Percentiles rank a stretch among this genome's conserved stretches.
Evolutionary conservation across 306 rosid genomes (phyloP).

Genomic region (Styphnolobium japonicum): DNA sequence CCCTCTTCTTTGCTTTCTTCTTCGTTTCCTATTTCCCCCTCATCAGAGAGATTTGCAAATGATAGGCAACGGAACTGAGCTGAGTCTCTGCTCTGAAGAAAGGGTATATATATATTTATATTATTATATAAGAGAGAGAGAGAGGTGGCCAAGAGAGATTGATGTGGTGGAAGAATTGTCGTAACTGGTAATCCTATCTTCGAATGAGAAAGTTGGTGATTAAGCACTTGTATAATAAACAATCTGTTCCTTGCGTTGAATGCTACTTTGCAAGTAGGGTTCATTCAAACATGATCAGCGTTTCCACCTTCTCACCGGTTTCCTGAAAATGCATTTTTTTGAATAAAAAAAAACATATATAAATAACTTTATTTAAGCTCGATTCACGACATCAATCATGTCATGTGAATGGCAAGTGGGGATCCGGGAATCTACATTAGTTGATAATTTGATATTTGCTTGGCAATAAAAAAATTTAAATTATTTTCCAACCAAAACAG

Average conservation of each 20-base stretch:
- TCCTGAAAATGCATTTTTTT: not conserved
- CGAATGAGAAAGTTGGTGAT: not conserved
- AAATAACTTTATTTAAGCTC: not conserved
- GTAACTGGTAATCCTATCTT: not conserved
- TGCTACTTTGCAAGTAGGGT: not conserved
- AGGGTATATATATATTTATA: not conserved
- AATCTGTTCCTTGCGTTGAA: not conserved
- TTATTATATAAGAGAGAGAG: not conserved
- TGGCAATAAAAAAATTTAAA: not conserved
- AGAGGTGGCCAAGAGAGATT: not conserved
- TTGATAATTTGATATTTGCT: not conserved
- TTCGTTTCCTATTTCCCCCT: not conserved
- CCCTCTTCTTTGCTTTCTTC: not conserved
- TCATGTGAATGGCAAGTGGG: slow-evolving; percentile 14
- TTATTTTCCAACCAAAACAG: not conserved
- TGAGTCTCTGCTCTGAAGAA: not conserved
- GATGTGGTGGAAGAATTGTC: slow-evolving; percentile 20
- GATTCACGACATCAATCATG: not conserved
- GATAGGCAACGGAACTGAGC: not conserved
- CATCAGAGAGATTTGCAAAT: not conserved
- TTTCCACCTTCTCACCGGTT: slow-evolving; percentile 10
- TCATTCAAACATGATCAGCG: slow-evolving; percentile 41
- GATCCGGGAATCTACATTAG: not conserved
- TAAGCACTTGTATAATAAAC: not conserved
- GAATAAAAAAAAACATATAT: not conserved